Evolutionary conservation across 768 basidiomycete species (phyloP), one percentile per base, ranked within the genome.

Genomic region (Jaapia argillacea): DNA sequence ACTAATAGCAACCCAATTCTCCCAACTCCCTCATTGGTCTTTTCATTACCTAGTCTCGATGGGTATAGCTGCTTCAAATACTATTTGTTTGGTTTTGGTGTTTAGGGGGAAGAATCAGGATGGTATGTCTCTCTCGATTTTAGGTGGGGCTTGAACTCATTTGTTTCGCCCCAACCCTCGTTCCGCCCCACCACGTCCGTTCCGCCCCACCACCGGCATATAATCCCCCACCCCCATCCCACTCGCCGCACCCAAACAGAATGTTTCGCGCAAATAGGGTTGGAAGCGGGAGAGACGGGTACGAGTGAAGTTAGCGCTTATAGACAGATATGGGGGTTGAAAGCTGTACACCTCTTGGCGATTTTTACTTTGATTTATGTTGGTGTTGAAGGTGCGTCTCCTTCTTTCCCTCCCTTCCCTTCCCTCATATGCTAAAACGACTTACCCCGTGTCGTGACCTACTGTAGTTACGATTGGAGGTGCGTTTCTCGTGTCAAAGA

Each of bases 381-480:
- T 21, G 70, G 70, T 13, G 57, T 63, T 5, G 70, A 71, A 48
- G n/a, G n/a, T n/a, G n/a, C n/a, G n/a, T n/a, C n/a, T n/a, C n/a
- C n/a, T n/a, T n/a, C n/a, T n/a, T n/a, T n/a, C n/a, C n/a, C n/a
- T n/a, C n/a, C n/a, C n/a, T n/a, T n/a, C n/a, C n/a, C n/a, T n/a
- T n/a, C n/a, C n/a, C n/a, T n/a, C n/a, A n/a, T n/a, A n/a, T n/a
- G n/a, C n/a, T n/a, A n/a, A n/a, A n/a, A n/a, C n/a, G n/a, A n/a
- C n/a, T n/a, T n/a, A n/a, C n/a, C n/a, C n/a, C n/a, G 62, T 63
- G 16, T n/a, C n/a, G n/a, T n/a, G n/a, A n/a, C n/a, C n/a, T n/a
- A n/a, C n/a, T n/a, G n/a, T n/a, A n/a, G 59, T 60, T 6, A 68
- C 68, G 1, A 51, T 71, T 18, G 69, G 69, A 37, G 67, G 67